These are phyloP conservation scores for Beauveria sp. DNA, from an alignment of 2,329 filamentous ascomycete genomes.

Conservation along the genomic window DNA sequence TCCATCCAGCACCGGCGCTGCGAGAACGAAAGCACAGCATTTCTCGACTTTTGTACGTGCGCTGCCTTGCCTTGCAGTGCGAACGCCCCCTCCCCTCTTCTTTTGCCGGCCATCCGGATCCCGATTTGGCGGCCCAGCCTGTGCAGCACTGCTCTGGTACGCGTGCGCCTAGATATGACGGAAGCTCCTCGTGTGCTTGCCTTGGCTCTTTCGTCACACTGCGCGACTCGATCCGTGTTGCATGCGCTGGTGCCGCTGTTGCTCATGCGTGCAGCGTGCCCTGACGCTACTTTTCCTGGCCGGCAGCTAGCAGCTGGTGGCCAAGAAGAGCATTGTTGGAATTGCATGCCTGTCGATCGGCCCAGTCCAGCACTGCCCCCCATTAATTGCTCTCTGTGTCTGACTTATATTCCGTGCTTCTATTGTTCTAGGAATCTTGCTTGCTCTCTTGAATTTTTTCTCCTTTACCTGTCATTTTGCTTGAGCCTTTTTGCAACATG, in stretches of 20 bases:
- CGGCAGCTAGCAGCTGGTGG: neutral
- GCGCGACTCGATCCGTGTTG: neutral
- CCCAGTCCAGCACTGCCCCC: constrained; percentile 4
- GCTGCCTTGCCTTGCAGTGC: neutral
- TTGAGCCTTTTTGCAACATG: constrained; percentile 9
- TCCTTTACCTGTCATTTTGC: constrained; percentile 1
- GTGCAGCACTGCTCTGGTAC: neutral
- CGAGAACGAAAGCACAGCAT: constrained; percentile 4
- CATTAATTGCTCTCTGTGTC: neutral
- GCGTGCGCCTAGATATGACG: neutral
- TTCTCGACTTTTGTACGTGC: constrained; percentile 6
- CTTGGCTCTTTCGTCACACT: constrained; percentile 7
- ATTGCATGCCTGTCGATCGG: constrained; percentile 7
- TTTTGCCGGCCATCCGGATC: neutral
- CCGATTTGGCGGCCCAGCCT: neutral
- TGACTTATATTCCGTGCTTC: constrained; percentile 6
- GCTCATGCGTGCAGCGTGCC: neutral
- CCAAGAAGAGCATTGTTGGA: neutral
- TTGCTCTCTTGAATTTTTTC: neutral
- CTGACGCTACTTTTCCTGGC: neutral
- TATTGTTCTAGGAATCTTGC: constrained; percentile 1
- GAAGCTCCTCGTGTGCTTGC: neutral
- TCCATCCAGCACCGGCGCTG: constrained; percentile 17
- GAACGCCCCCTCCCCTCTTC: no score
- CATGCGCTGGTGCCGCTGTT: neutral